These are phyloP conservation scores for Prunus campanulata DNA, from an alignment of 306 rosid genomes.

Conservation along the genomic window DNA sequence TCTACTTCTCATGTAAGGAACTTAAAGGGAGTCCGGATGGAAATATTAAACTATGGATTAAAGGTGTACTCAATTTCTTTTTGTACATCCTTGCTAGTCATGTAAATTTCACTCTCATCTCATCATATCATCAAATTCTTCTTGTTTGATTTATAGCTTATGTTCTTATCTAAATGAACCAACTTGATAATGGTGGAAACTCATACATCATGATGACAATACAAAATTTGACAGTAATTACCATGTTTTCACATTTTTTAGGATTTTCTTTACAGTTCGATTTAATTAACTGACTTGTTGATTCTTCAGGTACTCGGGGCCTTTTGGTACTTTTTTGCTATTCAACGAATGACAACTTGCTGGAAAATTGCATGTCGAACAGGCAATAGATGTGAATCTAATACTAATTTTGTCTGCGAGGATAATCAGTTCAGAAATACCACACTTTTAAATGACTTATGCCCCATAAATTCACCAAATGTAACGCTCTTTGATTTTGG, in stretches of 20 bases:
- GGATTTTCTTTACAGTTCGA: no score
- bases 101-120: constrained; percentile 3
- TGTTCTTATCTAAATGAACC: no score
- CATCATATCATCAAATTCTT: no score
- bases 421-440: not conserved
- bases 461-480: constrained; percentile 6
- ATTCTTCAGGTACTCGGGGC: constrained; percentile 18
- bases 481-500: constrained; percentile 14
- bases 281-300: not conserved
- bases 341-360: constrained; percentile 22
- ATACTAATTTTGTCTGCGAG: not conserved
- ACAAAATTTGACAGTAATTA: no score
- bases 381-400: not conserved
- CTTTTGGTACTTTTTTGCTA: constrained; percentile 24
- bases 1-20: constrained; percentile 7
- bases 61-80: constrained; percentile 20
- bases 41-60: not conserved
- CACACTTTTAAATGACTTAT: not conserved
- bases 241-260: not conserved
- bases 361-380: constrained; percentile 1
- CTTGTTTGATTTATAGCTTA: no score
- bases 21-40: not conserved
- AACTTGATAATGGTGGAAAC: no score
- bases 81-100: constrained; percentile 27
- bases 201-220: no score